Percentiles rank a stretch among this genome's conserved stretches.
Evolutionary conservation across 2,329 filamentous ascomycete species (phyloP).

Genomic region (Ophiostoma himal-ulmi): DNA sequence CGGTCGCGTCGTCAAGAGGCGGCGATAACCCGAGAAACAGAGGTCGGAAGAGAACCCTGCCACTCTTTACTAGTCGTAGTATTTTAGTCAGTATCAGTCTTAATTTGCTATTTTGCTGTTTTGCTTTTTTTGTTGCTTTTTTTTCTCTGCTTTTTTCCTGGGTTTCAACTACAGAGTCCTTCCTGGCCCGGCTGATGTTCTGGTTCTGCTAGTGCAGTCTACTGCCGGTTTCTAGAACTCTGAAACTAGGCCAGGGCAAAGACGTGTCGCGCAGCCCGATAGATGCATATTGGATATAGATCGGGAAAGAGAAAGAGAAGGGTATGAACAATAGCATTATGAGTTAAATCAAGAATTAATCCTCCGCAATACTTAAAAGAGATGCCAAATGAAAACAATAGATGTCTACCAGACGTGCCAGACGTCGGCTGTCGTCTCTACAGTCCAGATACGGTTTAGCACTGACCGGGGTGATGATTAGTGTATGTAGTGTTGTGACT

Average conservation of each 20-base stretch:
- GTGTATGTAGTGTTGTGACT: not conserved
- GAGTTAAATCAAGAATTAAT: too few relatives aligned
- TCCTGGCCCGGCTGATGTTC: not conserved
- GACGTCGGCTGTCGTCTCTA: conserved; percentile 11
- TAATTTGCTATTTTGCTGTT: too few relatives aligned
- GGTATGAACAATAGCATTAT: too few relatives aligned
- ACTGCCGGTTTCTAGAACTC: not conserved
- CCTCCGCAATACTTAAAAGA: too few relatives aligned
- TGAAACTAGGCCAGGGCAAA: not conserved
- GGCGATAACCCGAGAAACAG: too few relatives aligned
- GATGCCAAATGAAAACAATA: too few relatives aligned
- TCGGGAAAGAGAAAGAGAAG: not conserved
- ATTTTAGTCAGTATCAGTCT: too few relatives aligned
- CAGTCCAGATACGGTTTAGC: conserved; percentile 5
- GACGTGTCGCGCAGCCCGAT: not conserved
- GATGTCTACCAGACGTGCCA: not conserved
- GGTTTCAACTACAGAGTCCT: not conserved
- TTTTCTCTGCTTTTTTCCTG: too few relatives aligned
- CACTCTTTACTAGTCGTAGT: too few relatives aligned
- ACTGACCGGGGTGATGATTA: conserved; percentile 12
- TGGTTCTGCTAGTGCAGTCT: not conserved
- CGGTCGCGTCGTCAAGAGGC: too few relatives aligned
- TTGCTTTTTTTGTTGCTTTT: not conserved
- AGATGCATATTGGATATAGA: not conserved
- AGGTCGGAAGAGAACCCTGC: too few relatives aligned